A percentile compares a stretch with the other conserved stretches of the same genome.
These are phyloP conservation scores for Casuarina glauca DNA, from an alignment of 306 rosid genomes.

Conservation along the genomic window DNA sequence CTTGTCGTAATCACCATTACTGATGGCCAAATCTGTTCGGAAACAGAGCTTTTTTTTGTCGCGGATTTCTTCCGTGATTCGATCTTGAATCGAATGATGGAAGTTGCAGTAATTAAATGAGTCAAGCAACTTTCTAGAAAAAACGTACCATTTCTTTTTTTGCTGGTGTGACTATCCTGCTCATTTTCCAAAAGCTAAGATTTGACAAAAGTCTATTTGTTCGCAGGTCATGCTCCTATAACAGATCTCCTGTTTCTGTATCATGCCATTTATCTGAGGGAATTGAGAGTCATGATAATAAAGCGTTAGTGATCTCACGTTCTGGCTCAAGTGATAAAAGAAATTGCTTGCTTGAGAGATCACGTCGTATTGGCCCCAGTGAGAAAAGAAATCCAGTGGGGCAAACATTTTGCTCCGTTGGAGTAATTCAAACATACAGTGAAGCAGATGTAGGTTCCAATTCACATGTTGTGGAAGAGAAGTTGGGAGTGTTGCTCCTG, in stretches of 20 bases:
- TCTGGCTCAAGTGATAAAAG: constrained; percentile 30
- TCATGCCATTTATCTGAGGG: constrained; percentile 29
- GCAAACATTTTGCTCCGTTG: constrained; percentile 44
- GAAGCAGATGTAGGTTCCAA: constrained; percentile 49
- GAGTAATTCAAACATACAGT: constrained; percentile 37
- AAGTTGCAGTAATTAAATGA: background rate
- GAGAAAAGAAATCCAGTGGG: constrained; percentile 42
- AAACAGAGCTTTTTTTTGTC: too few relatives aligned
- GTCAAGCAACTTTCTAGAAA: background rate
- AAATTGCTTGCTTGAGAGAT: constrained; percentile 29
- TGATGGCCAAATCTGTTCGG: too few relatives aligned
- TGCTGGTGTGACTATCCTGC: background rate
- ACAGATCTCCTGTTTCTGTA: constrained; percentile 24
- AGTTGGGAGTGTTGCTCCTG: constrained; percentile 91
- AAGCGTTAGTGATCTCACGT: constrained; percentile 37
- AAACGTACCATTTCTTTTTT: background rate
- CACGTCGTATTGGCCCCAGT: constrained; percentile 19
- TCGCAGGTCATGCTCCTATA: constrained; percentile 49
- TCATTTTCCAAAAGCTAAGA: constrained; percentile 1
- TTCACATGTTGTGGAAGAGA: constrained; percentile 55
- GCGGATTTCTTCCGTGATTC: too few relatives aligned
- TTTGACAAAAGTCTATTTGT: constrained; percentile 1
- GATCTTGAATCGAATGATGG: too few relatives aligned
- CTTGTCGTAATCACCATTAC: too few relatives aligned
- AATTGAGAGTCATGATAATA: constrained; percentile 27